These are phyloP conservation scores for Cystofilobasidium bisporidii DNA, from an alignment of 768 basidiomycete genomes.

Conservation along the genomic window DNA sequence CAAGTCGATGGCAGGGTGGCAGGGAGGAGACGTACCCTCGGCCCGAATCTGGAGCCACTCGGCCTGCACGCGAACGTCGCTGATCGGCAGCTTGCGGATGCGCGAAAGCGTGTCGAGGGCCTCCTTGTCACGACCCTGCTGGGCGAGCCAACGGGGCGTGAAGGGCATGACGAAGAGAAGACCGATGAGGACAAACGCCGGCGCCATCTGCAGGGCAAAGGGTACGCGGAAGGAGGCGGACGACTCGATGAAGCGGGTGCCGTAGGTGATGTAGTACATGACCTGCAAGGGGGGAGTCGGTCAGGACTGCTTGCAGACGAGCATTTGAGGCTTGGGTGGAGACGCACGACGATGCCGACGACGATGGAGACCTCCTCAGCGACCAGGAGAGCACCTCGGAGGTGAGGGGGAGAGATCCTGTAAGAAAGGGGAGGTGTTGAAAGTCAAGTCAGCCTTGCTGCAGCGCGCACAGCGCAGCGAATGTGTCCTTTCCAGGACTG, in stretches of 20 bases:
- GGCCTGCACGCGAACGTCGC: slow-evolving; percentile 27
- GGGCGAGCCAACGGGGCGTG: too few species aligned
- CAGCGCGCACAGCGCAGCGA: too few species aligned
- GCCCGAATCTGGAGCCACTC: slow-evolving; percentile 29
- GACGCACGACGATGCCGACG: slow-evolving; percentile 7
- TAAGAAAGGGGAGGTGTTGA: too few species aligned
- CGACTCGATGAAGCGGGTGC: slow-evolving; percentile 2
- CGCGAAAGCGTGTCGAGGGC: slow-evolving; percentile 29
- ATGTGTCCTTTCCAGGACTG: too few species aligned
- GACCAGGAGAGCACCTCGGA: slow-evolving; percentile 7
- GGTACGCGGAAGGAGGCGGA: neutral
- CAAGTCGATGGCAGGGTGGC: neutral
- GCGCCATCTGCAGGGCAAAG: slow-evolving; percentile 1
- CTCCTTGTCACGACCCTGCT: slow-evolving; percentile 28
- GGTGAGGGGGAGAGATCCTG: slow-evolving; percentile 6
- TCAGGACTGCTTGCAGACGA: neutral
- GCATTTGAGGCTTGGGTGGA: too few species aligned
- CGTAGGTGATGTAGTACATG: slow-evolving; percentile 10
- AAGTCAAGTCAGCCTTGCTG: too few species aligned
- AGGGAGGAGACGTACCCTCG: slow-evolving; percentile 13
- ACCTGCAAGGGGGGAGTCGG: neutral
- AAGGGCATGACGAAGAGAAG: slow-evolving; percentile 1
- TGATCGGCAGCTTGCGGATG: slow-evolving; percentile 13
- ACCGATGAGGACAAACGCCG: neutral
- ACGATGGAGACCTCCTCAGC: slow-evolving; percentile 11